Evolutionary conservation across 1,284 basidiomycete species (phyloP).

Genomic region (Rugosomyces carneus): DNA sequence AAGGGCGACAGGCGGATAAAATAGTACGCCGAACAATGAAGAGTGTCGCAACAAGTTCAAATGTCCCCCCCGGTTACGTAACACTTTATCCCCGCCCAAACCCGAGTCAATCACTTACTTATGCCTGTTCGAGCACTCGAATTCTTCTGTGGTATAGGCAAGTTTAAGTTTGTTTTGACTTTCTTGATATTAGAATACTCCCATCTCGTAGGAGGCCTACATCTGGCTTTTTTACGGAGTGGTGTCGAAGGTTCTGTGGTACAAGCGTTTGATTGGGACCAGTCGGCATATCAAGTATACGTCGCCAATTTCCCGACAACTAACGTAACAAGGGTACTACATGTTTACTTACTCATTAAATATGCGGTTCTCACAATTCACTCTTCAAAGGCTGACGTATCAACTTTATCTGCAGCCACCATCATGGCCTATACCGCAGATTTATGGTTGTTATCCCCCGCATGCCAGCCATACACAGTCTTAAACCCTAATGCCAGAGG

Average conservation of each 20-base stretch:
- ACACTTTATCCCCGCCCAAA: too few species aligned
- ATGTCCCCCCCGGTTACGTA: neutral
- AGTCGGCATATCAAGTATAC: constrained; percentile 62
- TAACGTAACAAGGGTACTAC: constrained; percentile 47
- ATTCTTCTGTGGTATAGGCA: constrained; percentile 74
- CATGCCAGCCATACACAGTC: constrained; percentile 77
- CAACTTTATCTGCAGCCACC: constrained; percentile 40
- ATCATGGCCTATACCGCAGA: constrained; percentile 43
- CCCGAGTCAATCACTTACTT: too few species aligned
- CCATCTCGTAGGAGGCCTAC: constrained; percentile 62
- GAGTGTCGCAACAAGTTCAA: constrained; percentile 14
- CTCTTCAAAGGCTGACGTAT: constrained; percentile 72
- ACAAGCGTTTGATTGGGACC: constrained; percentile 75
- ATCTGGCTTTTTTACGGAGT: constrained; percentile 57
- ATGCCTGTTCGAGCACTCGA: constrained; percentile 51
- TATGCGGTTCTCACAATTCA: too few species aligned
- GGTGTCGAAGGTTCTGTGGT: constrained; percentile 41
- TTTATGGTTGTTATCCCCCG: constrained; percentile 71
- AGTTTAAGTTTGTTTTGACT: constrained; percentile 10
- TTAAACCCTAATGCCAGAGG: constrained; percentile 68
- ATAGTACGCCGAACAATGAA: too few species aligned
- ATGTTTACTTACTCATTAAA: too few species aligned
- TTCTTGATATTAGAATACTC: neutral
- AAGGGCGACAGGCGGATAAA: too few species aligned
- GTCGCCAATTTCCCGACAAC: constrained; percentile 43